A percentile compares a stretch with the other conserved stretches of the same genome.
phyloP scores from a whole-genome alignment of 306 rosid species.

The Gillenia trifoliata region DNA sequence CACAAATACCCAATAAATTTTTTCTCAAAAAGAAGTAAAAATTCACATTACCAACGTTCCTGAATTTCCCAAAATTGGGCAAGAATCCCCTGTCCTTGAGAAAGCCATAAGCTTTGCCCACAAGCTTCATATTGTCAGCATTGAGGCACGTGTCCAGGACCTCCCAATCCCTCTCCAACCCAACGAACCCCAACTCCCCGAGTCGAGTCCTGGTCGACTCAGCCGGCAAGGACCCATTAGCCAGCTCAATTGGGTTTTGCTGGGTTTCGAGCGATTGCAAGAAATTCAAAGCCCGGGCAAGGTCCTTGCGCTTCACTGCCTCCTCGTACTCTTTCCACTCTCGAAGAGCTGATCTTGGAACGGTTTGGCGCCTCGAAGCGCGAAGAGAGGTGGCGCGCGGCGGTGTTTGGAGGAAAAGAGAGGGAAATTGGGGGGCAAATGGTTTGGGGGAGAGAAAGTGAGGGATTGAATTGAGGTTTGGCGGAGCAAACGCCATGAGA shows the following conservation, averaged over 20 bases:
- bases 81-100: slow-evolving; percentile 74
- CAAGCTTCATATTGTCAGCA: slow-evolving; percentile 96
- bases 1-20: not conserved
- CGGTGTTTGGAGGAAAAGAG: not conserved
- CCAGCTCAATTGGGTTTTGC: slow-evolving; percentile 28
- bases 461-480: slow-evolving; percentile 26
- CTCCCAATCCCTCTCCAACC: slow-evolving; percentile 88
- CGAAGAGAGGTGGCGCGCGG: not conserved
- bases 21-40: not conserved
- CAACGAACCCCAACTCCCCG: slow-evolving; percentile 46
- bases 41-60: slow-evolving; percentile 59
- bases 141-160: slow-evolving; percentile 84
- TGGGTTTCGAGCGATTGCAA: slow-evolving; percentile 45
- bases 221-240: slow-evolving; percentile 21
- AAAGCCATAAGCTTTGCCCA: slow-evolving; percentile 68
- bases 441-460: slow-evolving; percentile 10
- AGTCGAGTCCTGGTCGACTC: slow-evolving; percentile 43
- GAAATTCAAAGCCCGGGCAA: slow-evolving; percentile 72
- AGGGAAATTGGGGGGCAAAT: slow-evolving; percentile 7
- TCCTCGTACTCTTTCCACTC: slow-evolving; percentile 95
- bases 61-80: slow-evolving; percentile 83
- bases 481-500: slow-evolving; percentile 37
- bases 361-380: not conserved
- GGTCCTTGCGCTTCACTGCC: slow-evolving; percentile 92
- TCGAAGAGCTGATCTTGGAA: slow-evolving; percentile 38